Conservation (phyloP, 345 rosid genomes). For the Eucalyptus curtisii region DNA sequence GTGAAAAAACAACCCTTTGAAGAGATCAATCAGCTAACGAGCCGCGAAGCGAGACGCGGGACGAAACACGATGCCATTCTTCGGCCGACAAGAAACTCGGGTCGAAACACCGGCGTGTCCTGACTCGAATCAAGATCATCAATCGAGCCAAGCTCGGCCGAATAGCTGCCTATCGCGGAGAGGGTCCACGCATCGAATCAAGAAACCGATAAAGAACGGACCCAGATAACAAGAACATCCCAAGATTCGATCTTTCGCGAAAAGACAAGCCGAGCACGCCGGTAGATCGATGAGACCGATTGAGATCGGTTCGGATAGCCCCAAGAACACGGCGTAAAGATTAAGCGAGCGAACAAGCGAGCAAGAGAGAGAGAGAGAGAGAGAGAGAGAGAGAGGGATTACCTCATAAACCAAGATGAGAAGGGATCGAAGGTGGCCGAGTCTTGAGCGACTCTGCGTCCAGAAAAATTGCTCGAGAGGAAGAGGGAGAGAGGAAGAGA, state of each 20-base stretch:
- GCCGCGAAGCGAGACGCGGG: neutral
- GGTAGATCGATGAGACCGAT: neutral
- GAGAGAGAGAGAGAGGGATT: neutral
- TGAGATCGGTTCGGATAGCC: neutral
- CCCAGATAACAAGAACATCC: neutral
- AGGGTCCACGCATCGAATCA: neutral
- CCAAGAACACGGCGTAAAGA: neutral
- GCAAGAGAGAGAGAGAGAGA: neutral
- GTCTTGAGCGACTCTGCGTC: neutral
- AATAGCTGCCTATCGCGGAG: neutral
- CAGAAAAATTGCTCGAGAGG: neutral
- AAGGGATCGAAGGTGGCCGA: neutral
- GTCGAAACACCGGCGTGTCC: neutral
- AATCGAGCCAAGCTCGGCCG: neutral
- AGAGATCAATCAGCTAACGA: neutral
- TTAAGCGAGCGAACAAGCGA: neutral
- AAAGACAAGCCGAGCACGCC: neutral
- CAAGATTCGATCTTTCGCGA: neutral
- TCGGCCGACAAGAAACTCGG: neutral
- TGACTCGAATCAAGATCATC: neutral
- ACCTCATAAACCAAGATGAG: conserved; percentile 10
- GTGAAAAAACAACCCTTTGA: neutral
- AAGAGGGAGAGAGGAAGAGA: neutral
- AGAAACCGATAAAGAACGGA: neutral
- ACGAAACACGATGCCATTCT: neutral